Evolutionary conservation across 2,329 filamentous ascomycete species (phyloP).

Genomic region (Nannizzia gypsea): DNA sequence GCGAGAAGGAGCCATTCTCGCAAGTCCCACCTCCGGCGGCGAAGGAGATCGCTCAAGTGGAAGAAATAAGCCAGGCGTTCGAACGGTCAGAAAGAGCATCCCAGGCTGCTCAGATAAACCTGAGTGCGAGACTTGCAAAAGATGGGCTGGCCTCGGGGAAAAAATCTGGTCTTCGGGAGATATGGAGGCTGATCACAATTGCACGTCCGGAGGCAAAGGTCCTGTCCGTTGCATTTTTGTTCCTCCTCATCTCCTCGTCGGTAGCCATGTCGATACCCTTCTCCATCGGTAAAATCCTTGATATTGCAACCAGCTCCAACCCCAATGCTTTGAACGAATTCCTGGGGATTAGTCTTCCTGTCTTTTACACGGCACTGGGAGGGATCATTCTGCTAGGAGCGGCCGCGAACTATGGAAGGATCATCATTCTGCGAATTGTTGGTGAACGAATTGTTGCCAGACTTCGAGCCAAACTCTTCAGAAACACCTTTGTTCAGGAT

Average conservation of each 20-base stretch:
- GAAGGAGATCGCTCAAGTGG: constrained; percentile 14
- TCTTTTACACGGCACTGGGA: constrained; percentile 77
- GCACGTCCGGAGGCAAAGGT: constrained; percentile 72
- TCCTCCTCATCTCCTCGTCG: constrained; percentile 76
- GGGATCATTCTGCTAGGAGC: constrained; percentile 71
- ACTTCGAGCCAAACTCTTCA: constrained; percentile 78
- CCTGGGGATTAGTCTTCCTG: constrained; percentile 71
- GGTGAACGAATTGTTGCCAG: constrained; percentile 89
- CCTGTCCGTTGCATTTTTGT: constrained; percentile 66
- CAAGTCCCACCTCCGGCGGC: neutral
- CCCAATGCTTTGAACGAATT: constrained; percentile 53
- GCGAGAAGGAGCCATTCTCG: no score
- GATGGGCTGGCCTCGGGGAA: constrained; percentile 46
- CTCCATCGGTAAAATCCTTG: constrained; percentile 89
- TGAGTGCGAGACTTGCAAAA: constrained; percentile 76
- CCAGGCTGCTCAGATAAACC: constrained; percentile 77
- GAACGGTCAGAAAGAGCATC: constrained; percentile 69
- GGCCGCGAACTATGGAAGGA: constrained; percentile 81
- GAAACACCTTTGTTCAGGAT: constrained; percentile 89
- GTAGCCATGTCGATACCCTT: constrained; percentile 97
- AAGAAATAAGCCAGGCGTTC: constrained; percentile 48
- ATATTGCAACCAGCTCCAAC: constrained; percentile 67
- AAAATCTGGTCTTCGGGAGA: constrained; percentile 54
- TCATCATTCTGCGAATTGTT: constrained; percentile 84
- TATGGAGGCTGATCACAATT: constrained; percentile 80